Evolutionary conservation across 495 filamentous ascomycete species (phyloP).

Genomic region (Talaromyces nanjingensis): DNA sequence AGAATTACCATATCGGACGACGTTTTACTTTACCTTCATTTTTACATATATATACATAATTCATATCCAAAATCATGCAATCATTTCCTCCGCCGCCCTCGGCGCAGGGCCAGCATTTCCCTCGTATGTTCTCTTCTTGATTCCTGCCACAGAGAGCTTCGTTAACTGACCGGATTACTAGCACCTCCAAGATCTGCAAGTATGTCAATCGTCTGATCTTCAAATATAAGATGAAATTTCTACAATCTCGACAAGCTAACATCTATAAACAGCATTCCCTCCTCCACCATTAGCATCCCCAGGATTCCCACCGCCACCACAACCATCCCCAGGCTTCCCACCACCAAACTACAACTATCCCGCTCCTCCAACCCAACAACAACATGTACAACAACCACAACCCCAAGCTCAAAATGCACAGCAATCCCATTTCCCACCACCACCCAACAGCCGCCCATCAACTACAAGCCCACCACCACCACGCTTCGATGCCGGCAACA

Average conservation of each 20-base stretch:
- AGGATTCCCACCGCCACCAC: slow-evolving; percentile 25
- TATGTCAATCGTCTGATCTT: slow-evolving; percentile 3
- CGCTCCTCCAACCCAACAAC: slow-evolving; percentile 20
- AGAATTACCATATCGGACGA: background rate
- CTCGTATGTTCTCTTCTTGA: slow-evolving; percentile 12
- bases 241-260: background rate
- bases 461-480: slow-evolving; percentile 11
- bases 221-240: background rate
- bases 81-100: slow-evolving; percentile 14
- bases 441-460: slow-evolving; percentile 14
- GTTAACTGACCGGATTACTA: slow-evolving; percentile 2
- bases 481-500: slow-evolving; percentile 13
- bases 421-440: slow-evolving; percentile 14
- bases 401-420: slow-evolving; percentile 22
- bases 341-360: slow-evolving; percentile 31
- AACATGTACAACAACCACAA: slow-evolving; percentile 17
- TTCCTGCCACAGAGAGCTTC: background rate
- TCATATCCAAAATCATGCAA: slow-evolving; percentile 5
- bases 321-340: slow-evolving; percentile 22
- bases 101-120: slow-evolving; percentile 11
- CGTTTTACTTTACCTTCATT: background rate
- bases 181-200: slow-evolving; percentile 15
- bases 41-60: background rate
- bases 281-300: slow-evolving; percentile 14
- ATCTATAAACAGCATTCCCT: slow-evolving; percentile 9